Base-by-base conservation (phyloP, 129 eudicot species). In the Glebionis coronaria region DNA sequence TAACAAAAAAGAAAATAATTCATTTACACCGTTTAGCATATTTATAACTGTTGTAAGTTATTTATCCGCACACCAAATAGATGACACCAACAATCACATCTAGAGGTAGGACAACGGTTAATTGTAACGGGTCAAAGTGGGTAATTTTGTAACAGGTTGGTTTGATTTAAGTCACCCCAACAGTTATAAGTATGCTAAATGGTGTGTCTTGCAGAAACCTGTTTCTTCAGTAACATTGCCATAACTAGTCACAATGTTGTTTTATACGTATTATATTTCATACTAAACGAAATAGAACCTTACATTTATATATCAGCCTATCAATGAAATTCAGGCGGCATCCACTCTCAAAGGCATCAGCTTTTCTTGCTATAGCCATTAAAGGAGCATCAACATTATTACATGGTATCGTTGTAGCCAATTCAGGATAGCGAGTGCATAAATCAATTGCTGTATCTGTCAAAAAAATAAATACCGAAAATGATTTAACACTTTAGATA, bases 311-410 rank as follows among this genome's bases (percentile, higher is more conserved):
- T 47, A 80, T 80, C 12, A 80, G 58, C 29, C 64, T 60, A 44
- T 80, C 81, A 13, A 69, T 59, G 59, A 50, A 80, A 45, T 66
- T 66, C 14, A 76, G 76, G 68, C 71, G 60, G 6, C 78, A 57
- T 71, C 84, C 84, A 61, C 84, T 80, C 55, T 63, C 81, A 71
- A 80, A 80, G 29, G 81, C 78, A 18, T 73, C 68, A 51, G 84
- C 75, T 78, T 76, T 80, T 61, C 81, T 72, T 14, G 81, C 78
- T 76, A 80, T 70, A 50, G 76, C 80, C 73, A 69, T 80, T 70
- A 80, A 61, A 51, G 81, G 78, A 44, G 78, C 75, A 55, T 80
- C 73, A 21, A 51, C 68, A 45, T 77, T 73, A 61, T 75, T 74
- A 40, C 67, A 68, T 27, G 74, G 69, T 75, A 20, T 80, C 15